These are phyloP conservation scores for Kockiozyma suomiensis DNA, from an alignment of 805 yeast genomes.

Conservation along the genomic window DNA sequence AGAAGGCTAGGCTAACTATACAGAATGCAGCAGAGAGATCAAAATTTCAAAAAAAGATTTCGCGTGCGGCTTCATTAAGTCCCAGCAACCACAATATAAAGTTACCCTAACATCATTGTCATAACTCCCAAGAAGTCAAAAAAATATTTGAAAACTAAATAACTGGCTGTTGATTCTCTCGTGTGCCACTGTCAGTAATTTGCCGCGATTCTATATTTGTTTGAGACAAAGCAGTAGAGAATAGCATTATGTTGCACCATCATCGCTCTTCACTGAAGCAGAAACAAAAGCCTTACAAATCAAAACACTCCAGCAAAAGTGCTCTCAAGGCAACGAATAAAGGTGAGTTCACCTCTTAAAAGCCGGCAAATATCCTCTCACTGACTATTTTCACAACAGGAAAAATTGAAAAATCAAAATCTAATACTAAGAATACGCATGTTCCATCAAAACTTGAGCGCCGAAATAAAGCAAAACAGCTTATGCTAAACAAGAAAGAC, in stretches of 20 bases:
- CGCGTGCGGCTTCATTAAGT: constrained; percentile 9
- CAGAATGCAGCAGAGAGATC: no score
- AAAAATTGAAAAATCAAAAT: constrained; percentile 72
- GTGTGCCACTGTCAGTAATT: neutral
- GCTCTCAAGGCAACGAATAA: constrained; percentile 73
- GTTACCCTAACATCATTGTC: constrained; percentile 8
- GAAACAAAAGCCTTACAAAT: constrained; percentile 86
- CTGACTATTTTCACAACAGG: constrained; percentile 50
- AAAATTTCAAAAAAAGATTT: neutral
- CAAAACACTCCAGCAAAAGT: constrained; percentile 88
- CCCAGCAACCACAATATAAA: neutral
- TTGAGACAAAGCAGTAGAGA: no score
- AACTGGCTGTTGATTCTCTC: neutral
- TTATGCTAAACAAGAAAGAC: constrained; percentile 69
- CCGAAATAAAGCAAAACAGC: constrained; percentile 75
- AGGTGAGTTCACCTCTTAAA: constrained; percentile 25
- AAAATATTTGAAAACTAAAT: neutral
- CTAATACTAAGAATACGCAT: constrained; percentile 36
- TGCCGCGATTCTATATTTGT: no score
- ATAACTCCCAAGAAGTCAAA: constrained; percentile 5
- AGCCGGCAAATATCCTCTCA: no score
- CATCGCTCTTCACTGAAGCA: constrained; percentile 85
- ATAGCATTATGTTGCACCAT: constrained; percentile 52
- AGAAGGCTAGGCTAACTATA: no score
- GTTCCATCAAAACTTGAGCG: constrained; percentile 63